Conservation (phyloP, 345 rosid genomes). For the Syzygium aqueum region DNA sequence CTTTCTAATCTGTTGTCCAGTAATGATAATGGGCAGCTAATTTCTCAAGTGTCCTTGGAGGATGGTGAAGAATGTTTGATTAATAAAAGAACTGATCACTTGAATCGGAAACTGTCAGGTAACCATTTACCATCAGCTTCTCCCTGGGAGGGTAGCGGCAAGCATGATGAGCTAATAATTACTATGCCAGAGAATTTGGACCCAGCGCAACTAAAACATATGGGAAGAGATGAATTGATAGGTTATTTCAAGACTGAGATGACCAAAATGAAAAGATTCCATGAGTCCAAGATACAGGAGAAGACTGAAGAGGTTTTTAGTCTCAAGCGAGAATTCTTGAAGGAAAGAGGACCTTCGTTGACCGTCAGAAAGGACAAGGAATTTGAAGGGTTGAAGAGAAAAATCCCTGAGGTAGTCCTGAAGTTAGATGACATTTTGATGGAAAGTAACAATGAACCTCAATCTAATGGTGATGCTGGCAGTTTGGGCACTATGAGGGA, state of each 20-base stretch:
- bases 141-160: constrained; percentile 47
- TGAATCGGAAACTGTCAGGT: constrained; percentile 49
- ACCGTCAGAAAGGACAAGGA: constrained; percentile 61
- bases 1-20: constrained; percentile 37
- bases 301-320: constrained; percentile 56
- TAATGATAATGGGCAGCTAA: constrained; percentile 41
- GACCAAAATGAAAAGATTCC: constrained; percentile 73
- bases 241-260: constrained; percentile 57
- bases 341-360: constrained; percentile 43
- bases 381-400: constrained; percentile 56
- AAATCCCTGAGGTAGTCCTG: constrained; percentile 47
- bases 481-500: constrained; percentile 32
- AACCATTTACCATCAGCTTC: constrained; percentile 33
- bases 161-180: constrained; percentile 42
- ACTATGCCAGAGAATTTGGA: constrained; percentile 45
- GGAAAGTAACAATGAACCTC: constrained; percentile 34
- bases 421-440: constrained; percentile 48
- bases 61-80: constrained; percentile 22
- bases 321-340: constrained; percentile 52
- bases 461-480: constrained; percentile 17
- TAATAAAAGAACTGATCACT: constrained; percentile 24
- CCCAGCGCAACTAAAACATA: constrained; percentile 22
- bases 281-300: constrained; percentile 46
- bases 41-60: constrained; percentile 46
- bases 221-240: constrained; percentile 35